These are phyloP conservation scores for Sarcodon sp. DNA, from an alignment of 768 basidiomycete species.

Conservation along the genomic window DNA sequence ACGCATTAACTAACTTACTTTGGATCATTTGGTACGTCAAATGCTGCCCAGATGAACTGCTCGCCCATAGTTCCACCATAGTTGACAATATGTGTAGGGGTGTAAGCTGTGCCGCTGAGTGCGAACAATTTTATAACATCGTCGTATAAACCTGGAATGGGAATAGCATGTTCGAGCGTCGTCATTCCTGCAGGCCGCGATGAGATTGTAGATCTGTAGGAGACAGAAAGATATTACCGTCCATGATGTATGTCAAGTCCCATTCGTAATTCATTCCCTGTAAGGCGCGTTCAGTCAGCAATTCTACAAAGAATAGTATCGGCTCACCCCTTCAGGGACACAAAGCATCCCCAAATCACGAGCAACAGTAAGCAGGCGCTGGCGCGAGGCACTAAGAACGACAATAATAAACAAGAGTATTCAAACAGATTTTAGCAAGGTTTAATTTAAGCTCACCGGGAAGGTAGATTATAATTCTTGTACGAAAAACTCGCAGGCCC, in stretches of 20 bases:
- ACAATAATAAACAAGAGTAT: background rate
- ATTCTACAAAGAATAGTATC: background rate
- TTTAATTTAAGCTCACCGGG: conserved; percentile 24
- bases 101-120: conserved; percentile 55
- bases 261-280: conserved; percentile 70
- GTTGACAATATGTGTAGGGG: conserved; percentile 67
- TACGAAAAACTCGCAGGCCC: conserved; percentile 62
- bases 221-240: conserved; percentile 28
- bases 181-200: conserved; percentile 44
- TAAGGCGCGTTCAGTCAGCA: background rate
- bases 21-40: conserved; percentile 52
- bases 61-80: conserved; percentile 67
- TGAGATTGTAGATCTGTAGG: background rate
- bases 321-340: conserved; percentile 52
- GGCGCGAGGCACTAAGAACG: conserved; percentile 42
- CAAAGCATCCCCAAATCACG: conserved; percentile 55
- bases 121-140: conserved; percentile 53
- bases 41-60: conserved; percentile 51
- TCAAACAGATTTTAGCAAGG: background rate
- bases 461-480: conserved; percentile 67
- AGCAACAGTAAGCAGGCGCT: conserved; percentile 49
- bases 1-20: conserved; percentile 30
- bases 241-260: conserved; percentile 70
- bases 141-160: conserved; percentile 51
- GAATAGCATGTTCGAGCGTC: conserved; percentile 60